A percentile compares a stretch with the other conserved stretches of the same genome.
These are phyloP conservation scores for Candida tropicalis DNA, from an alignment of 1,139 yeast genomes.

Conservation along the genomic window DNA sequence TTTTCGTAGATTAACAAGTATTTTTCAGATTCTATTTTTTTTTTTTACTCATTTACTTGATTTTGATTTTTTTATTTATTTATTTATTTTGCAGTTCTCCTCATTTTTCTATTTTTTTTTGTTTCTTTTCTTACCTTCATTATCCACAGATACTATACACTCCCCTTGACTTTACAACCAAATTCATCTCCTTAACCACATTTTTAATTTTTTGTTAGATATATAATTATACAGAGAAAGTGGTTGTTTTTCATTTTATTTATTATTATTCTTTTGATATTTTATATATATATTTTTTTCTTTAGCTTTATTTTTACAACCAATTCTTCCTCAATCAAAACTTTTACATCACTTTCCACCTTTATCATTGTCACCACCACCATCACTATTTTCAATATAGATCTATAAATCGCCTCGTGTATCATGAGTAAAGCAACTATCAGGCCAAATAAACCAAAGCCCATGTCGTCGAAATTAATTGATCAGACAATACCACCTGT, in stretches of 20 bases:
- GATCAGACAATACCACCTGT: neutral
- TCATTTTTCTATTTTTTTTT: neutral
- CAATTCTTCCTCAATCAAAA: constrained; percentile 1
- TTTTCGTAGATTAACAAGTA: no score
- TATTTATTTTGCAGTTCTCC: constrained; percentile 4
- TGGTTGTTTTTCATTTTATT: no score
- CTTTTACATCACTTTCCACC: no score
- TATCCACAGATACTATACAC: no score
- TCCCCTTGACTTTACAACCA: neutral
- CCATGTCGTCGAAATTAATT: neutral
- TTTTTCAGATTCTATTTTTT: neutral
- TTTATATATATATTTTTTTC: no score
- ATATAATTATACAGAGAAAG: no score
- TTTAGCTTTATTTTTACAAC: constrained; percentile 1
- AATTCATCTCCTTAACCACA: neutral
- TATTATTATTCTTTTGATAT: no score
- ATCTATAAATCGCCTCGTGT: neutral
- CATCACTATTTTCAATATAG: no score
- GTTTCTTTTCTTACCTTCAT: no score
- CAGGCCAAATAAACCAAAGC: neutral
- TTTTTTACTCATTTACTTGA: no score
- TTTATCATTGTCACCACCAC: no score
- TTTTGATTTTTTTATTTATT: neutral
- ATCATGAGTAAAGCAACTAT: neutral
- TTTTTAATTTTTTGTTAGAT: no score